Conservation (phyloP, 2,329 filamentous ascomycete species). For the Aureobasidium musti region DNA sequence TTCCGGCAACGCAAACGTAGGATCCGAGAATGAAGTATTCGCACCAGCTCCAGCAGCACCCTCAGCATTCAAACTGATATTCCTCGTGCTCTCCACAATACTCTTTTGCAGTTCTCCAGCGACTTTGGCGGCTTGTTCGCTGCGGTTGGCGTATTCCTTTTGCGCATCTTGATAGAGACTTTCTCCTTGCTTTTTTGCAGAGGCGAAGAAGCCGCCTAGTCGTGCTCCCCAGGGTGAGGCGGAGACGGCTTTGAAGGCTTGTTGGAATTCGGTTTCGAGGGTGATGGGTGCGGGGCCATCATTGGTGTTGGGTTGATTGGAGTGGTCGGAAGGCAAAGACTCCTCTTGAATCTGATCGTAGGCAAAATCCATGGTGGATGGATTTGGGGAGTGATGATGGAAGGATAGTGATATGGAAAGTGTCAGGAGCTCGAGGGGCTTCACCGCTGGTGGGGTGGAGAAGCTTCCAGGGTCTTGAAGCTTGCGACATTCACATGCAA, state of each 20-base stretch:
- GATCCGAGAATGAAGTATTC: slow-evolving; percentile 37
- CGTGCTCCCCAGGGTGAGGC: slow-evolving; percentile 86
- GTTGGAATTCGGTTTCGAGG: slow-evolving; percentile 85
- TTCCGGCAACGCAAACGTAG: slow-evolving; percentile 32
- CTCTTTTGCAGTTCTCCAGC: slow-evolving; percentile 64
- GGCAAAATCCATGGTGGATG: slow-evolving; percentile 78
- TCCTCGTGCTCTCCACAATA: slow-evolving; percentile 63
- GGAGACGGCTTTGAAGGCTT: slow-evolving; percentile 92
- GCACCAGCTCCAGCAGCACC: slow-evolving; percentile 26
- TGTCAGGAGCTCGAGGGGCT: slow-evolving; percentile 10
- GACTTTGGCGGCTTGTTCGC: slow-evolving; percentile 72
- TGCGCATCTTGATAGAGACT: slow-evolving; percentile 80
- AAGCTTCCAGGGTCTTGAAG: slow-evolving; percentile 16
- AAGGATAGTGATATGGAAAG: background rate
- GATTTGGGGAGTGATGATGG: background rate
- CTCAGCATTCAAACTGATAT: slow-evolving; percentile 62
- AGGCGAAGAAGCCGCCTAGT: slow-evolving; percentile 83
- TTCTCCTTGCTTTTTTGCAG: slow-evolving; percentile 90
- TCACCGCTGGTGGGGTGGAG: slow-evolving; percentile 14
- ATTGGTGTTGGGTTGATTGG: background rate
- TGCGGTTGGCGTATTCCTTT: slow-evolving; percentile 76
- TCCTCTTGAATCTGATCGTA: slow-evolving; percentile 97
- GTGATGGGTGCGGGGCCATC: slow-evolving; percentile 51
- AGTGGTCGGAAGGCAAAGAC: slow-evolving; percentile 54
- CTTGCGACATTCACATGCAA: slow-evolving; percentile 6